Conservation (phyloP, 1,139 yeast genomes). For the Diutina ranongensis region DNA sequence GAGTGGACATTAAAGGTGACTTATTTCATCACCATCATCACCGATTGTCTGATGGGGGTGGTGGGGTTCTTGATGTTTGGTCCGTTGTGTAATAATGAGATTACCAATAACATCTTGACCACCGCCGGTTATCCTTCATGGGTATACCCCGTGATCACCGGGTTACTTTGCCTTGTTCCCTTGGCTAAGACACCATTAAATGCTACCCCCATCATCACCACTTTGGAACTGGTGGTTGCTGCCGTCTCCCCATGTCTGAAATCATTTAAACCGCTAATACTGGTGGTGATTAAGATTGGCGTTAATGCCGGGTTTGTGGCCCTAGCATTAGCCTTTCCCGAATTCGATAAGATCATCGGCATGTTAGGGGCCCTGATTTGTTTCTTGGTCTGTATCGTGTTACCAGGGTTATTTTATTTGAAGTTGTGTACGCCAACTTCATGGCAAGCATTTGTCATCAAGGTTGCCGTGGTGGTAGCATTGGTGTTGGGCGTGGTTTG, state of each 20-base stretch:
- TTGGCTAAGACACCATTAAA: conserved; percentile 67
- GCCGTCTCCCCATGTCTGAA: conserved; percentile 9
- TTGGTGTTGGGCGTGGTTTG: conserved; percentile 40
- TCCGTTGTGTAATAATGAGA: conserved; percentile 58
- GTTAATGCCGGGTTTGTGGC: conserved; percentile 16
- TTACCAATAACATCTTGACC: conserved; percentile 63
- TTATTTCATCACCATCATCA: conserved; percentile 12
- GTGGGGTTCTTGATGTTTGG: conserved; percentile 90
- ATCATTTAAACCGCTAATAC: conserved; percentile 9
- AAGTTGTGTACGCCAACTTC: conserved; percentile 37
- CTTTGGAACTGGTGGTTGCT: conserved; percentile 25
- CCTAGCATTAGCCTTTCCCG: conserved; percentile 49
- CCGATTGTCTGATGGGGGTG: conserved; percentile 63
- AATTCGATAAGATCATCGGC: conserved; percentile 76
- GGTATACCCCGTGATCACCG: conserved; percentile 53
- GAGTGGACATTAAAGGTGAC: conserved; percentile 26
- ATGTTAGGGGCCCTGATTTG: conserved; percentile 77
- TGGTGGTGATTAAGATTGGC: conserved; percentile 10
- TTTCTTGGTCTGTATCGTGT: conserved; percentile 64
- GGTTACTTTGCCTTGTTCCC: conserved; percentile 71
- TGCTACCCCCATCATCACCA: conserved; percentile 64
- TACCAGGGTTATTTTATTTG: conserved; percentile 66
- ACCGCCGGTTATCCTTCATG: conserved; percentile 66
- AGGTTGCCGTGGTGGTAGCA: conserved; percentile 35
- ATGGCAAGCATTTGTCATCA: conserved; percentile 26